Evolutionary conservation across 2,329 filamentous ascomycete species (phyloP), one percentile per base, ranked within the genome.

Genomic region (Aspergillus pseudoglaucus): DNA sequence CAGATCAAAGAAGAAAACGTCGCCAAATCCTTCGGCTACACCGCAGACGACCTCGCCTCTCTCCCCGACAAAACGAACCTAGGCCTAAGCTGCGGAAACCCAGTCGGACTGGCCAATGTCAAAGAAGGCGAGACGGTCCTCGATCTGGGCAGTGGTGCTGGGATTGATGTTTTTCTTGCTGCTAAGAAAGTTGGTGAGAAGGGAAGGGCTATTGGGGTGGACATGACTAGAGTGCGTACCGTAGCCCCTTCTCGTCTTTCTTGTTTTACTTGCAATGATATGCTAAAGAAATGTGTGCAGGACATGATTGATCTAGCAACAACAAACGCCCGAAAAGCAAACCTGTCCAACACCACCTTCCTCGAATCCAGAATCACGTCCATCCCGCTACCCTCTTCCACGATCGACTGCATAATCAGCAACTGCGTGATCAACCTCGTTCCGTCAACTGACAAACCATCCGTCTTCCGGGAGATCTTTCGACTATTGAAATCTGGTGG

Each of bases 351-450:
- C 53, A 69, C 75, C 2, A 57, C 65, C 10, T 82, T 84, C 48
- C 54, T 82, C 48, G 63, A 80, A 49, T 66, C 71, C 2, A 58
- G 57, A 15, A 82, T 84, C 56, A 81, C 76, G 0, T 54, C 65
- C 3, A 74, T 82, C 17, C 63, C 72, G 0, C 63, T 83, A 0
- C 58, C 66, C 1, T 53, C 63, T 8, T 56, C 51, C 7, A 74
- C 59, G 14, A 76, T 72, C 15, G 72, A 83, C 61, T 77, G 76
- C 55, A 74, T 85, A 48, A 81, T 84, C 53, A 79, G 75, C 52
- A 85, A 85, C 63, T 85, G 81, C 50, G 80, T 82, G 22, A 65
- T 84, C 50, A 83, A 83, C 53, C 75, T 83, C 0, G 76, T 83
- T 1, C 79, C 78, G 0, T 59, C 64, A 7, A 48, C 51, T 0